phyloP scores from a whole-genome alignment of 345 rosid species.

The Viola odorata region DNA sequence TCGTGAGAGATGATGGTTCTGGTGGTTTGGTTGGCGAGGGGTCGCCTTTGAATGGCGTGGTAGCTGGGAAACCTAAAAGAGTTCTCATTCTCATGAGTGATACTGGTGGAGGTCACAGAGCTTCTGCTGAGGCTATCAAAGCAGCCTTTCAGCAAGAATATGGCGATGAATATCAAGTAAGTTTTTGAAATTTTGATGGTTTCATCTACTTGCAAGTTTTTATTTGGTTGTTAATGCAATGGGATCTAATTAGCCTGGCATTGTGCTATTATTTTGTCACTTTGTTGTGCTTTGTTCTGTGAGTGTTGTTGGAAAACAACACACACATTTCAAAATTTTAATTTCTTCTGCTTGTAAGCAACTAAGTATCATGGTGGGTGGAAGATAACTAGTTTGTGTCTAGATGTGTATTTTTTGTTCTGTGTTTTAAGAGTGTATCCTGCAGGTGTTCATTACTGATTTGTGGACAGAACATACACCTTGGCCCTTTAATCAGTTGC shows the following conservation, averaged over 20 bases:
- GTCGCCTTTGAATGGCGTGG: constrained; percentile 46
- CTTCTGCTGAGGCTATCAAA: constrained; percentile 96
- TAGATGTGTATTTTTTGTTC: constrained; percentile 9
- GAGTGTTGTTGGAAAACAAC: background rate
- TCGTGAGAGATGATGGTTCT: constrained; percentile 41
- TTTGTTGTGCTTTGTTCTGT: background rate
- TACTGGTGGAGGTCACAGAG: constrained; percentile 98
- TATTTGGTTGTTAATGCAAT: background rate
- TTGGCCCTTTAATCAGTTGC: constrained; percentile 99
- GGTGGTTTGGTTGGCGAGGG: constrained; percentile 57
- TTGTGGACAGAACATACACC: constrained; percentile 98
- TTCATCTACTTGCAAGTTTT: background rate
- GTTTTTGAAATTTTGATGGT: constrained; percentile 11
- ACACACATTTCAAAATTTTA: background rate
- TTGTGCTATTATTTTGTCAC: constrained; percentile 6
- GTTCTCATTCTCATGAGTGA: constrained; percentile 98
- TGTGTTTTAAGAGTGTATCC: constrained; percentile 35
- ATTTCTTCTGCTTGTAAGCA: constrained; percentile 2
- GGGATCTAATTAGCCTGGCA: background rate
- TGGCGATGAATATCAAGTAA: constrained; percentile 93
- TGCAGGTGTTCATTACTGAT: constrained; percentile 93
- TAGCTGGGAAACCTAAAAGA: constrained; percentile 53
- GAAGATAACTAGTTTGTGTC: constrained; percentile 3
- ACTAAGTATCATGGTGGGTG: background rate
- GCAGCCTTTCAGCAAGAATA: constrained; percentile 76